Conservation (phyloP, 2,329 filamentous ascomycete species). For the Helicocarpus griseus region DNA sequence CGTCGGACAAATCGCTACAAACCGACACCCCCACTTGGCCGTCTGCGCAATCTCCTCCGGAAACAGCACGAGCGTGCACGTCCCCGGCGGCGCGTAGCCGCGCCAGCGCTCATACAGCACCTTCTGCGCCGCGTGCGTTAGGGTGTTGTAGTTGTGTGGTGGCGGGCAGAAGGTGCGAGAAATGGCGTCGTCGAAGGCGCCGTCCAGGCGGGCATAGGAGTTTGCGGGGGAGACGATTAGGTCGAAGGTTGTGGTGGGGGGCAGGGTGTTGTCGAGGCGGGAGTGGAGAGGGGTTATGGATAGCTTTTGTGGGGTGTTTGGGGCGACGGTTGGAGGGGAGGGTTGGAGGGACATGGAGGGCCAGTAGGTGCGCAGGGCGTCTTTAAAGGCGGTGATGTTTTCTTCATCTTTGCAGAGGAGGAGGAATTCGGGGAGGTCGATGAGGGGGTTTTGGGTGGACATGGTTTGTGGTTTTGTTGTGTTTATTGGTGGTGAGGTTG, state of each 20-base stretch:
- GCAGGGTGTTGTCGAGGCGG: slow-evolving; percentile 30
- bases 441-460: neutral
- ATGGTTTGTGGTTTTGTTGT: neutral
- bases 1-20: slow-evolving; percentile 44
- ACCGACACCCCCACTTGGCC: slow-evolving; percentile 35
- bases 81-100: slow-evolving; percentile 43
- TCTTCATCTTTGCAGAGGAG: slow-evolving; percentile 34
- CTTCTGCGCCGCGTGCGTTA: slow-evolving; percentile 38
- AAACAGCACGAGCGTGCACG: slow-evolving; percentile 41
- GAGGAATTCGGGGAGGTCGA: slow-evolving; percentile 30
- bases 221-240: slow-evolving; percentile 47
- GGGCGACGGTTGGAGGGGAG: neutral
- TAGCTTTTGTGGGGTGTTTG: slow-evolving; percentile 19
- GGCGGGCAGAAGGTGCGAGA: slow-evolving; percentile 39
- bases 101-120: slow-evolving; percentile 39
- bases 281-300: slow-evolving; percentile 27
- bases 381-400: slow-evolving; percentile 33
- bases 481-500: too few species aligned
- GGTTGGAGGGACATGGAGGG: slow-evolving; percentile 15
- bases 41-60: slow-evolving; percentile 28
- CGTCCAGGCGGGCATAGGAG: slow-evolving; percentile 45
- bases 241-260: slow-evolving; percentile 31
- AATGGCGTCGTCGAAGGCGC: slow-evolving; percentile 47
- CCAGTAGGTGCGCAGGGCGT: slow-evolving; percentile 23
- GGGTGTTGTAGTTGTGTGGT: slow-evolving; percentile 35